Evolutionary conservation across 2,329 filamentous ascomycete genomes (phyloP), one percentile per base, ranked within the genome.

Genomic region (Fusarium vanettenii): DNA sequence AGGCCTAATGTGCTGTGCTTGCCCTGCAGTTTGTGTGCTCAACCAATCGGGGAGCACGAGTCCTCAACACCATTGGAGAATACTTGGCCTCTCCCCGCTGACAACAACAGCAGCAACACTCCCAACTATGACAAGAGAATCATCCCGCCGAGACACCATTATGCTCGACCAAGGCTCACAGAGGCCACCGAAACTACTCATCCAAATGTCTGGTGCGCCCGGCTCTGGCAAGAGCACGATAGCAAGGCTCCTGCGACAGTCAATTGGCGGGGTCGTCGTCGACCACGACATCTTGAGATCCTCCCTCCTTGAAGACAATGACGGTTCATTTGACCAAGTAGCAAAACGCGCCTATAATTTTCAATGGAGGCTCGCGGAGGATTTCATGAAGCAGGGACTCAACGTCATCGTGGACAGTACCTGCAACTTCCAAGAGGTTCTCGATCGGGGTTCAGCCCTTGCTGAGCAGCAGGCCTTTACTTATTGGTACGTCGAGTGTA

Each of bases 211-310:
- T 3, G 82, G 83, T 6, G 81, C 82, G 7, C 83, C 83, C 3
- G 83, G 84, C 10, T 81, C 82, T 10, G 83, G 83, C 1, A 85
- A 85, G 67, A 84, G 81, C 73, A 84, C 82, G 2, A 62, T 81
- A 16, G 81, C 82, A 3, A 76, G 63, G 13, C 72, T 80, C 0
- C 77, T 85, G 0, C 66, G 72, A 8, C 69, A 67, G 14, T 74
- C 76, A 0, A 75, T 83, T 48, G 66, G 77, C 39, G 82, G 63
- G 5, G 64, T 83, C 2, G 76, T 84, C 37, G 79, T 85, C 64
- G 76, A 84, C 65, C 83, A 84, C 64, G 84, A 85, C 61, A 57
- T 82, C 14, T 59, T 85, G 64, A 77, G 78, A 63, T 81, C 82
- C 22, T 69, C 71, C 41, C 76, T 85, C 22, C 80, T 85, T 57